Percentiles rank a stretch among this genome's conserved stretches.
These are phyloP conservation scores for Phialophora tarda DNA, from an alignment of 2,329 filamentous ascomycete genomes.

Conservation along the genomic window DNA sequence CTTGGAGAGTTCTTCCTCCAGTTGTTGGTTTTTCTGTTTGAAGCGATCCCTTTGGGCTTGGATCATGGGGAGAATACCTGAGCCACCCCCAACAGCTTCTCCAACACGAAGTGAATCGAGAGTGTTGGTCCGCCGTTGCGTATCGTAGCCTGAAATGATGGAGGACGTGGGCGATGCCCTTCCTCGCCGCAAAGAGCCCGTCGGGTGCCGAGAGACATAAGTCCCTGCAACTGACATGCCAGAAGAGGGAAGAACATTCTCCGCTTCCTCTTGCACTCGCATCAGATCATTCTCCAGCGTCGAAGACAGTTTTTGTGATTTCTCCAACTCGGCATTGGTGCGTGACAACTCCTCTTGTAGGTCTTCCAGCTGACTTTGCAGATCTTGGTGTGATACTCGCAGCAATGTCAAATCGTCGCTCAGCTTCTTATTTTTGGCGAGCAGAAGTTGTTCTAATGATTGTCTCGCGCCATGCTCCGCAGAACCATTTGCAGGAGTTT, in stretches of 20 bases:
- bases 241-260: slow-evolving; percentile 79
- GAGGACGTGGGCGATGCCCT: slow-evolving; percentile 89
- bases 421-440: slow-evolving; percentile 95
- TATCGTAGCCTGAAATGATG: slow-evolving; percentile 96
- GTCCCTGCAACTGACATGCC: slow-evolving; percentile 93
- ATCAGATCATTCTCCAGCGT: slow-evolving; percentile 92
- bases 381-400: slow-evolving; percentile 89
- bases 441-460: slow-evolving; percentile 84
- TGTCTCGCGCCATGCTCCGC: slow-evolving; percentile 69
- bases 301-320: slow-evolving; percentile 79
- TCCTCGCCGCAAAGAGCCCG: slow-evolving; percentile 67
- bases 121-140: slow-evolving; percentile 59
- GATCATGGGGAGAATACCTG: slow-evolving; percentile 95
- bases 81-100: slow-evolving; percentile 73
- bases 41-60: slow-evolving; percentile 97
- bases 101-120: slow-evolving; percentile 68
- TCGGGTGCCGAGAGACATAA: slow-evolving; percentile 79
- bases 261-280: slow-evolving; percentile 81
- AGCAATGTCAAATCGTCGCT: slow-evolving; percentile 91
- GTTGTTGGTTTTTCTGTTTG: slow-evolving; percentile 90
- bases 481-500: slow-evolving; percentile 54
- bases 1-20: slow-evolving; percentile 88
- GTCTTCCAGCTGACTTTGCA: slow-evolving; percentile 77
- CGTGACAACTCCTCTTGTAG: slow-evolving; percentile 82
- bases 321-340: slow-evolving; percentile 85